phyloP scores from a whole-genome alignment of 2,329 filamentous ascomycete genomes.

The Teratosphaeriaceae sp. region DNA sequence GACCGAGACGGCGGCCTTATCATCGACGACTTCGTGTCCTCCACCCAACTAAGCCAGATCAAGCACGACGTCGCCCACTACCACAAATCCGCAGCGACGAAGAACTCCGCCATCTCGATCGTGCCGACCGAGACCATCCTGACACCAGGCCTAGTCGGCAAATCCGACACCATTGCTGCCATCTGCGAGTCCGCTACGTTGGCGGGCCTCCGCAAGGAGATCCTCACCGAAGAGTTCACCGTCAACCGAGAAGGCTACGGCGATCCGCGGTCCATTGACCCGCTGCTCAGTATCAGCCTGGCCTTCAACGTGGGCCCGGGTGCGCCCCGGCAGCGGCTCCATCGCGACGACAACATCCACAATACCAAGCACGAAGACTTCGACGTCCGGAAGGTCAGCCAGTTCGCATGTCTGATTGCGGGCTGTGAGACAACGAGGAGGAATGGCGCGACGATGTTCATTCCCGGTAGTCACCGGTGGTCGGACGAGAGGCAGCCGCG shows the following conservation, averaged over 20 bases:
- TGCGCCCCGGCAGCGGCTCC: slow-evolving; percentile 26
- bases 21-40: no score
- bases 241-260: background rate
- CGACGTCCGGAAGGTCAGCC: slow-evolving; percentile 13
- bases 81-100: background rate
- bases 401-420: slow-evolving; percentile 27
- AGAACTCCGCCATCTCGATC: background rate
- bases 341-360: slow-evolving; percentile 30
- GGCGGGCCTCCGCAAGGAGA: background rate
- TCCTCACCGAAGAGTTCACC: background rate
- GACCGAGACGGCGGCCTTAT: no score
- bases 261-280: slow-evolving; percentile 1
- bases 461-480: slow-evolving; percentile 29
- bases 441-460: slow-evolving; percentile 30
- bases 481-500: slow-evolving; percentile 22
- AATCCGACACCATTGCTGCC: slow-evolving; percentile 4
- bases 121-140: slow-evolving; percentile 1
- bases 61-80: background rate
- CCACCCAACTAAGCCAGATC: background rate
- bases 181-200: background rate
- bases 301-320: slow-evolving; percentile 26
- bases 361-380: slow-evolving; percentile 20
- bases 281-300: slow-evolving; percentile 24
- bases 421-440: slow-evolving; percentile 22
- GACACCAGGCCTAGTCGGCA: slow-evolving; percentile 4